phyloP scores from a whole-genome alignment of 2,329 filamentous ascomycete genomes.

The Tolypocladium capitatum region DNA sequence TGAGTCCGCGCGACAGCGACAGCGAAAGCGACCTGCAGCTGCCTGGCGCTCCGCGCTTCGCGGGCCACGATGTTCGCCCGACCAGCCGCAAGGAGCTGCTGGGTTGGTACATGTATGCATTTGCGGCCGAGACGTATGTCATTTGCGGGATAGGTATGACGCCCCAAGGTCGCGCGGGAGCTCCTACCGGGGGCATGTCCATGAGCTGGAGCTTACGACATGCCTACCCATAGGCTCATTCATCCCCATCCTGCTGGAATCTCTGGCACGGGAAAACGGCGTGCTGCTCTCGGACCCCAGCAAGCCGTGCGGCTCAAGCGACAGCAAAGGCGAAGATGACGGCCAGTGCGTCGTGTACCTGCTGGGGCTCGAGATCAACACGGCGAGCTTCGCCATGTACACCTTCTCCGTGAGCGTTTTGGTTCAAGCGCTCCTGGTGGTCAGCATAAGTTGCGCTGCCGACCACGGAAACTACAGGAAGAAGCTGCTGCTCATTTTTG shows the following conservation, averaged over 20 bases:
- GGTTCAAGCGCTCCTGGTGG: constrained; percentile 77
- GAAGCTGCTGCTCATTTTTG: constrained; percentile 74
- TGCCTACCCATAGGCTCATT: constrained; percentile 55
- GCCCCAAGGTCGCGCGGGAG: background rate
- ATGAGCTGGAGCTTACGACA: background rate
- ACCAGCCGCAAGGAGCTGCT: constrained; percentile 78
- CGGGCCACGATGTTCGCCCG: constrained; percentile 74
- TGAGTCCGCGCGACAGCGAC: constrained; percentile 18
- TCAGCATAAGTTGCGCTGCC: constrained; percentile 91
- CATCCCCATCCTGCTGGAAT: constrained; percentile 89
- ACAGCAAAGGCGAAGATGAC: constrained; percentile 35
- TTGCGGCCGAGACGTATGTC: constrained; percentile 92
- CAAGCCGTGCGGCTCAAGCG: constrained; percentile 59
- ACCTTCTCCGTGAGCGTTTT: constrained; percentile 90
- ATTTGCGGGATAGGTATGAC: constrained; percentile 63
- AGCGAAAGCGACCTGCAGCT: constrained; percentile 10
- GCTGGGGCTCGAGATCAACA: constrained; percentile 79
- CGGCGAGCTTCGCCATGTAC: constrained; percentile 95
- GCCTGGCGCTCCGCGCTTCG: constrained; percentile 41
- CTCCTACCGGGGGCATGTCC: background rate
- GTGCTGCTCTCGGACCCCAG: constrained; percentile 67
- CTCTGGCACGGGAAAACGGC: constrained; percentile 82
- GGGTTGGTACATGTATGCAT: constrained; percentile 94
- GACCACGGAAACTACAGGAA: constrained; percentile 92
- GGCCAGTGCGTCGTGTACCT: constrained; percentile 74